Conservation (phyloP, 257 asterid genomes). For the Solanum ahanhuiri region DNA sequence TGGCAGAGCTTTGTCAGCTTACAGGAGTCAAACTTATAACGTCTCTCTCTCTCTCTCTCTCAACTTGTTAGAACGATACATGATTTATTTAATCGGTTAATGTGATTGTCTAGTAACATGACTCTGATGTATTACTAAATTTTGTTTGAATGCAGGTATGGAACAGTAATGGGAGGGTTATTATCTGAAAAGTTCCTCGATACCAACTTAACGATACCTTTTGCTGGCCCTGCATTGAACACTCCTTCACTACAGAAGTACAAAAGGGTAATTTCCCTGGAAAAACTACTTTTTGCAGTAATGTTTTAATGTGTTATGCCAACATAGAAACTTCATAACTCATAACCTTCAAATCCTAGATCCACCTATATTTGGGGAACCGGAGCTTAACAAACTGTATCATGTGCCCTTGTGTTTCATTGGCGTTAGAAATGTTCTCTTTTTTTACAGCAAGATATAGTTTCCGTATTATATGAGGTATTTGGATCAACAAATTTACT, state of each 20-base stretch:
- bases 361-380: neutral
- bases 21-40: slow-evolving; percentile 94
- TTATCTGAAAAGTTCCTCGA: slow-evolving; percentile 90
- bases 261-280: slow-evolving; percentile 51
- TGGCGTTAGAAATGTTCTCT: neutral
- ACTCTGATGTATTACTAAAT: neutral
- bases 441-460: neutral
- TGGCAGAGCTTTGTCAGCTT: slow-evolving; percentile 89
- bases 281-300: neutral
- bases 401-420: neutral
- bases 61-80: neutral
- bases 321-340: neutral
- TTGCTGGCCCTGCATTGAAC: slow-evolving; percentile 76
- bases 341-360: neutral
- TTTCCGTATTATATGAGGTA: neutral
- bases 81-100: neutral
- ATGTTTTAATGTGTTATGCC: neutral
- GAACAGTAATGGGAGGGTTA: slow-evolving; percentile 97
- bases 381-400: neutral
- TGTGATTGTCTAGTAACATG: neutral
- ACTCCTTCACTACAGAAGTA: slow-evolving; percentile 97
- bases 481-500: neutral
- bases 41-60: slow-evolving; percentile 47
- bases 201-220: slow-evolving; percentile 79
- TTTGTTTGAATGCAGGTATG: slow-evolving; percentile 55